phyloP scores from a whole-genome alignment of 139 green algal species.

The Ettlia oleoabundans region DNA sequence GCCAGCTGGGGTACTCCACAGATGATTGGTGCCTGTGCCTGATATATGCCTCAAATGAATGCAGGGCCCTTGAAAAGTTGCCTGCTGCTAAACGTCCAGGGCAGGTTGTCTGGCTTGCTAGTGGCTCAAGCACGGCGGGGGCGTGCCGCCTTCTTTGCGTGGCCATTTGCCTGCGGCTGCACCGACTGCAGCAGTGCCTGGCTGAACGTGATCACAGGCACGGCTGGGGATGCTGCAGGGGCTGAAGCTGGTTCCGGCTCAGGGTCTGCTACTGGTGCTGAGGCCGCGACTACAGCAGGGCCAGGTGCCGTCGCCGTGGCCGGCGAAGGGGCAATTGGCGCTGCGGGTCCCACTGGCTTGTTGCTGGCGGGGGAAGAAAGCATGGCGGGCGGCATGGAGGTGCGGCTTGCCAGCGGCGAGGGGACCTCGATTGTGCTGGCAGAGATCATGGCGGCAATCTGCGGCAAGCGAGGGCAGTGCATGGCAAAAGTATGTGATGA shows the following conservation, averaged over 20 bases:
- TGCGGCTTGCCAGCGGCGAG: background rate
- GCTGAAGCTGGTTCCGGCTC: background rate
- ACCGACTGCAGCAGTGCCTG: background rate
- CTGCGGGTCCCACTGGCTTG: constrained; percentile 5
- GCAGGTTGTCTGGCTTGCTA: background rate
- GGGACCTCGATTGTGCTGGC: constrained; percentile 6
- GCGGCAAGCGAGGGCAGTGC: background rate
- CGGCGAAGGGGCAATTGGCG: background rate
- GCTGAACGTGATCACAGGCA: background rate
- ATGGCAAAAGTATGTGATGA: background rate
- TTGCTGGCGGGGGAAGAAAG: constrained; percentile 4
- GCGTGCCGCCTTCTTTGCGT: background rate
- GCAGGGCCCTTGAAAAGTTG: background rate
- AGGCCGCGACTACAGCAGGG: background rate
- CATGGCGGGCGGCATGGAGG: constrained; percentile 24
- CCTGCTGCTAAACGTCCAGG: background rate
- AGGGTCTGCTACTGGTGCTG: background rate
- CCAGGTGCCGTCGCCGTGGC: background rate
- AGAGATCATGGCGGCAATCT: constrained; percentile 38
- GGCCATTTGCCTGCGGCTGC: too few species aligned
- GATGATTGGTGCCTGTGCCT: too few species aligned
- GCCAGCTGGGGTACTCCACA: too few species aligned
- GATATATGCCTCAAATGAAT: too few species aligned
- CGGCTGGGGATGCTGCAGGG: background rate
- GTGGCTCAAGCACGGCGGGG: background rate